Evolutionary conservation across 2,329 filamentous ascomycete genomes (phyloP), one percentile per base, ranked within the genome.

Genomic region (Ascosphaera apis): DNA sequence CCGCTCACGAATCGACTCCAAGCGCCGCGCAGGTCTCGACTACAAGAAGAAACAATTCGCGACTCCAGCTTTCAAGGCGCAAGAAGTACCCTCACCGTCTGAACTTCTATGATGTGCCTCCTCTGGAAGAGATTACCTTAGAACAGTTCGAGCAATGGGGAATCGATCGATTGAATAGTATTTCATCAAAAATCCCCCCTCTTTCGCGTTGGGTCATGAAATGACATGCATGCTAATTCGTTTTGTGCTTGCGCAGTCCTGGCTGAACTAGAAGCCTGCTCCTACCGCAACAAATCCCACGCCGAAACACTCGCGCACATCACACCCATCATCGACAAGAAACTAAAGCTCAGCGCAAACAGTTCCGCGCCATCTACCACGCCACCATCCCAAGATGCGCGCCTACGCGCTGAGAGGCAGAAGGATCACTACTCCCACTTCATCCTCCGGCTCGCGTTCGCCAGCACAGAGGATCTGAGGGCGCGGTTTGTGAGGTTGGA

Each of bases 91-190:
- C 76, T 11, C 67, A 86, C 54, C 76, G 84, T 38, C 69, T 98
- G 49, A 98, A 91, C 62, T 86, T 93, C 57, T 98, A 98, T 60
- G 62, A 72, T 31, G 66, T 76, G 17, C 80, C 88, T 33, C 88
- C 88, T 0, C 93, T 83, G 0, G 78, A 79, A 34, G 88, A 98
- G 51, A 88, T 98, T 46, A 91, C 82, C 0, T 72, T 98, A 31
- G 88, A 98, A 52, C 76, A 98, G 52, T 98, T 98, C 49, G 88
- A 98, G 53, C 83, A 92, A 67, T 98, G 88, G 88, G 88, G 84
- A 8, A 95, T 98, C 49, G 80, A 91, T 48, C 67, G 88, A 39
- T 56, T 98, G 44, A 76, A 82, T 58, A 69, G 82, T 82, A 61
- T n/a, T n/a, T n/a, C n/a, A n/a, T n/a, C n/a, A n/a, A n/a, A n/a